Conservation (phyloP, 2,329 filamentous ascomycete genomes). For the Trichoderma lentiforme region DNA sequence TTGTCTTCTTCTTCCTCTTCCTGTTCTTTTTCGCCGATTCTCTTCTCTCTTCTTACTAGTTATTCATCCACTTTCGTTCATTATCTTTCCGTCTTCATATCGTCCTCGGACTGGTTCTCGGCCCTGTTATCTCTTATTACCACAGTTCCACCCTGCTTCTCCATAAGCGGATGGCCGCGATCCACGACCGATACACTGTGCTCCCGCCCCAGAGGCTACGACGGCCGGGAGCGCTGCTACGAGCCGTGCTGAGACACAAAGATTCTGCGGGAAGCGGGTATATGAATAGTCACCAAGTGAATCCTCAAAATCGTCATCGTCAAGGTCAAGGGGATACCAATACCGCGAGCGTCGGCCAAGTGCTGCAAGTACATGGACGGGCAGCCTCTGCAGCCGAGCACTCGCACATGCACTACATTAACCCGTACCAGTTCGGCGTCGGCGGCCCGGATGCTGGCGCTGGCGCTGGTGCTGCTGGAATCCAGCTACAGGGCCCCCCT, state of each 20-base stretch:
- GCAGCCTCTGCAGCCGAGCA: not conserved
- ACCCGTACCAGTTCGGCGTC: not conserved
- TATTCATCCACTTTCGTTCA: not conserved
- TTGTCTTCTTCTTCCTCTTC: not conserved
- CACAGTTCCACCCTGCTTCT: not conserved
- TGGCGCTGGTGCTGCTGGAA: not conserved
- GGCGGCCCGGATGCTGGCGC: not conserved
- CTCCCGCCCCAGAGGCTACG: constrained; percentile 16
- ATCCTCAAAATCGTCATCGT: not conserved
- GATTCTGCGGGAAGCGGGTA: constrained; percentile 12
- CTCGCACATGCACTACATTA: not conserved
- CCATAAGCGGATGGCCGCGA: constrained; percentile 18
- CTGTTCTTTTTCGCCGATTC: not conserved
- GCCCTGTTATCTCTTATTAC: not conserved
- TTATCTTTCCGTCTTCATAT: not conserved
- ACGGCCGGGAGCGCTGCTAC: constrained; percentile 19
- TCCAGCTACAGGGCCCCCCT: constrained; percentile 7
- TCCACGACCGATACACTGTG: constrained; percentile 19
- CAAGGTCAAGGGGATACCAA: not conserved
- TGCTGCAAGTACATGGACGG: not conserved
- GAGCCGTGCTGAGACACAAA: constrained; percentile 18
- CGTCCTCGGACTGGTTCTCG: not conserved
- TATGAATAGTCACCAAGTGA: not conserved
- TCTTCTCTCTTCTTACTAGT: not conserved
- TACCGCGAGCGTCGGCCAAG: not conserved